Evolutionary conservation across 2,329 filamentous ascomycete genomes (phyloP).

Genomic region (Penicillium freii): DNA sequence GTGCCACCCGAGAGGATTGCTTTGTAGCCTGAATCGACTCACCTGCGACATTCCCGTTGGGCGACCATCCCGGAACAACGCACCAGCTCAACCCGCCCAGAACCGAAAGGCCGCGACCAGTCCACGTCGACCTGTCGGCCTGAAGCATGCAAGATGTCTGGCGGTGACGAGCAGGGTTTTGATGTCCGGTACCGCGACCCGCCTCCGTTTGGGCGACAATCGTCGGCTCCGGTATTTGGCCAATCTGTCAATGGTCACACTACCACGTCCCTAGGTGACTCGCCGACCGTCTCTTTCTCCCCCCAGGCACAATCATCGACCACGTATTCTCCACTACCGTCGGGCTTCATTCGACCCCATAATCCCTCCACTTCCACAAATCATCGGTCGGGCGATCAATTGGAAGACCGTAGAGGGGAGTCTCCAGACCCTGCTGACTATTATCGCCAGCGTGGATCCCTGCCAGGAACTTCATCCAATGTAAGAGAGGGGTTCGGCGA

Average conservation of each 20-base stretch:
- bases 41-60: conserved; percentile 36
- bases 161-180: conserved; percentile 43
- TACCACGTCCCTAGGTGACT: conserved; percentile 26
- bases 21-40: conserved; percentile 39
- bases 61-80: conserved; percentile 40
- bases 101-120: conserved; percentile 32
- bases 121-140: conserved; percentile 30
- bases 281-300: conserved; percentile 28
- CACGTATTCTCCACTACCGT: conserved; percentile 29
- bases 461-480: conserved; percentile 28
- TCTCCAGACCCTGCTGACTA: conserved; percentile 52
- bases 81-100: conserved; percentile 35
- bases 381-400: conserved; percentile 22
- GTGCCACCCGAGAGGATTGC: conserved; percentile 38
- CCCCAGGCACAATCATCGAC: conserved; percentile 21
- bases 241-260: conserved; percentile 10
- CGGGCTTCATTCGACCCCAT: conserved; percentile 18
- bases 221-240: conserved; percentile 26
- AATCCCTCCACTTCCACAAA: conserved; percentile 15
- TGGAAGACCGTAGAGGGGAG: conserved; percentile 14
- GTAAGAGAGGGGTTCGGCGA: conserved; percentile 23
- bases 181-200: conserved; percentile 33
- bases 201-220: conserved; percentile 34
- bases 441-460: conserved; percentile 46
- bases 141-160: conserved; percentile 45